Percentiles rank a stretch among this genome's conserved stretches.
phyloP scores from a whole-genome alignment of 1,284 basidiomycete species.

The Vanrija sp. region DNA sequence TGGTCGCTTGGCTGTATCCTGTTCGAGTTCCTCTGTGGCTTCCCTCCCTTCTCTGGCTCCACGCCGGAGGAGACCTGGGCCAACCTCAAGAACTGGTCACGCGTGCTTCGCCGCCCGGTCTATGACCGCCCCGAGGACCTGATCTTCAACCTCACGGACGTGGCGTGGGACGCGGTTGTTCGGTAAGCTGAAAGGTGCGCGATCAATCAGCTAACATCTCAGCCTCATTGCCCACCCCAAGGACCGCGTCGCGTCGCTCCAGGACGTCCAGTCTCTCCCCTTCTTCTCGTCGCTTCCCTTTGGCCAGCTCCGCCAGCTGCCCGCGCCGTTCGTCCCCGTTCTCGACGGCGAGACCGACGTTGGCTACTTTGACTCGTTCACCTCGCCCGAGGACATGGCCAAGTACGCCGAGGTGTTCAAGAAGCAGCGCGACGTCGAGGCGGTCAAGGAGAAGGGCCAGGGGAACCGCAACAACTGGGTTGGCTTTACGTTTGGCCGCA shows the following conservation, averaged over 20 bases:
- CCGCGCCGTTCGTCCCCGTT: constrained; percentile 93
- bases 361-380: constrained; percentile 98
- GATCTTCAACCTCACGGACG: constrained; percentile 92
- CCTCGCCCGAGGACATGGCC: constrained; percentile 89
- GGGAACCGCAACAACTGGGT: constrained; percentile 54
- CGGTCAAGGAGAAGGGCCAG: constrained; percentile 81
- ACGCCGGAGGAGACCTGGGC: constrained; percentile 99
- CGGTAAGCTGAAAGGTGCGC: constrained; percentile 52
- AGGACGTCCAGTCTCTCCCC: constrained; percentile 70
- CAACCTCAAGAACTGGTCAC: constrained; percentile 97
- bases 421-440: constrained; percentile 92
- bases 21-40: constrained; percentile 93
- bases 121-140: constrained; percentile 95
- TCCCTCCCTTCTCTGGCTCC: constrained; percentile 94
- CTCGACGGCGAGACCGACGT: constrained; percentile 94
- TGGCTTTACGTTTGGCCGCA: constrained; percentile 95
- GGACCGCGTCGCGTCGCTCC: constrained; percentile 69
- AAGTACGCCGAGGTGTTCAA: constrained; percentile 98
- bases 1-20: constrained; percentile 99
- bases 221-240: constrained; percentile 73
- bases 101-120: constrained; percentile 82
- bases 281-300: constrained; percentile 80
- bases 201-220: constrained; percentile 24
- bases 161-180: constrained; percentile 94
- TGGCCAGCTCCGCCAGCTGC: constrained; percentile 68